phyloP scores from a whole-genome alignment of 495 filamentous ascomycete genomes.

The Lasiosphaeria ovina region DNA sequence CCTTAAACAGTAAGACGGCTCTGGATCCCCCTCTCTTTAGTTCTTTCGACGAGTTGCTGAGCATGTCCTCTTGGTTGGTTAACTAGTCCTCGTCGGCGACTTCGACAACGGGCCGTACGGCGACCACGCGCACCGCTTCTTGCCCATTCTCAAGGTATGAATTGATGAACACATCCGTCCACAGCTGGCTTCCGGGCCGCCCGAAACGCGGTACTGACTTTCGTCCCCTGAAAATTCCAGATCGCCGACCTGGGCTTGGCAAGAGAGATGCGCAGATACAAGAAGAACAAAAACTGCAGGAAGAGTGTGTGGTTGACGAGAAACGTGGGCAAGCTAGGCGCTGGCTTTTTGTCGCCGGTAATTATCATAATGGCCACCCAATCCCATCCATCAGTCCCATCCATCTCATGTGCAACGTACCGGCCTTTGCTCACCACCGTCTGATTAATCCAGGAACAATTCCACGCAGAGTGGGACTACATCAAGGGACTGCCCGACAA shows the following conservation, averaged over 20 bases:
- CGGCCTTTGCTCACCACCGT: background rate
- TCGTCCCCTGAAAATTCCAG: too few species aligned
- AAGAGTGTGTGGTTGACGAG: too few species aligned
- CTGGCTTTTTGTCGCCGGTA: background rate
- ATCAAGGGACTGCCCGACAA: background rate
- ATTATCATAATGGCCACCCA: background rate
- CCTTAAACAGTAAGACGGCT: constrained; percentile 1
- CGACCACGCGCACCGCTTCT: too few species aligned
- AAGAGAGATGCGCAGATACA: too few species aligned
- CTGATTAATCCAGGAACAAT: constrained; percentile 4
- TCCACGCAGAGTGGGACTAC: constrained; percentile 8
- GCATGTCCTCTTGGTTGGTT: background rate
- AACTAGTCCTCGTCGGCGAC: background rate
- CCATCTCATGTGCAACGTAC: background rate
- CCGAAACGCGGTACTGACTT: too few species aligned
- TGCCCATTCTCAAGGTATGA: too few species aligned
- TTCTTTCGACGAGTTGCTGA: background rate
- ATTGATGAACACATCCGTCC: too few species aligned
- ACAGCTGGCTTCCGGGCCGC: too few species aligned
- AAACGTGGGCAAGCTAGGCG: too few species aligned
- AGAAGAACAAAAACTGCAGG: too few species aligned
- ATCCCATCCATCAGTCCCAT: background rate
- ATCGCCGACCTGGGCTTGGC: too few species aligned
- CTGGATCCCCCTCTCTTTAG: background rate
- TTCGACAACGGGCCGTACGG: background rate